Evolutionary conservation across 345 rosid species (phyloP).

Genomic region (Bruguiera parviflora): DNA sequence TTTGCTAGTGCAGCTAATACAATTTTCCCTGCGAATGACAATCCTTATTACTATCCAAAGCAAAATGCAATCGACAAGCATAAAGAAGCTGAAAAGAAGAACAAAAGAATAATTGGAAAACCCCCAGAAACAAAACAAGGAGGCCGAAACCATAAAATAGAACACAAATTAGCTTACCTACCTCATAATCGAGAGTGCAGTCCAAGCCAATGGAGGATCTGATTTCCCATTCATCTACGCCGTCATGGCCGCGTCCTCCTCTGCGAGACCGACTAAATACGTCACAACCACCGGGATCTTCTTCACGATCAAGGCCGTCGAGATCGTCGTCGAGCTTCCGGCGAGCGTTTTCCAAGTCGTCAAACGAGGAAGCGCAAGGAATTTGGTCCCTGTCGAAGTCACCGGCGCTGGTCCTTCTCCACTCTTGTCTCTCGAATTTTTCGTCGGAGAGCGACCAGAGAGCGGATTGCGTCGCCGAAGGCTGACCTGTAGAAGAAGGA

Average conservation of each 20-base stretch:
- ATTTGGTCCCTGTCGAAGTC: constrained; percentile 42
- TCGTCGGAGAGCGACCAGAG: constrained; percentile 51
- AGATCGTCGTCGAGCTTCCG: constrained; percentile 34
- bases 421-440: constrained; percentile 36
- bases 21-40: no score
- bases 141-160: not conserved
- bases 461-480: constrained; percentile 28
- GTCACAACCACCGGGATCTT: constrained; percentile 15
- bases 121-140: not conserved
- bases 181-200: constrained; percentile 79
- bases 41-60: no score
- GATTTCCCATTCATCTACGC: constrained; percentile 64
- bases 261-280: not conserved
- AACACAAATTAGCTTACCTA: constrained; percentile 1
- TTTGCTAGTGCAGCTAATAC: no score
- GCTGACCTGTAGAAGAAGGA: not conserved
- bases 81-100: no score
- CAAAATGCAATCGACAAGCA: not conserved
- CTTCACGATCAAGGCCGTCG: constrained; percentile 28
- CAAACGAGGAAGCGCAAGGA: constrained; percentile 52
- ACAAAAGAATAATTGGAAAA: not conserved
- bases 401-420: constrained; percentile 30
- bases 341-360: constrained; percentile 14
- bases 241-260: constrained; percentile 24
- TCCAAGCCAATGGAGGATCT: constrained; percentile 73